phyloP scores from a whole-genome alignment of 2,329 filamentous ascomycete species.

The Diaporthe batatas region DNA sequence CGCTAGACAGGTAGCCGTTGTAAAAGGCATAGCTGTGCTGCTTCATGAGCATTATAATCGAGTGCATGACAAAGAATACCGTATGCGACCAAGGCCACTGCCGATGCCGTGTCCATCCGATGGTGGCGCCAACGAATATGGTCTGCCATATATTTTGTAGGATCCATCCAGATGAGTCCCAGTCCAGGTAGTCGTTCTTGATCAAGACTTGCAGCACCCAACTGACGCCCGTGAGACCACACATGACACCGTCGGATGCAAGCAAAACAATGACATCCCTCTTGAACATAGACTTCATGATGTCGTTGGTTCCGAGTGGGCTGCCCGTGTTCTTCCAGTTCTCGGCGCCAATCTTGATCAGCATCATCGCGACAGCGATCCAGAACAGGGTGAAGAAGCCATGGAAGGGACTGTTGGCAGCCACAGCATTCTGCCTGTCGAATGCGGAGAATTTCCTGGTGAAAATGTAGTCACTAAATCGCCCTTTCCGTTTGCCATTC shows the following conservation, averaged over 20 bases:
- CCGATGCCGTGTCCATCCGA: constrained; percentile 76
- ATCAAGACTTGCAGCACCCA: constrained; percentile 75
- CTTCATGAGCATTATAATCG: constrained; percentile 85
- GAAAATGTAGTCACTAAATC: constrained; percentile 73
- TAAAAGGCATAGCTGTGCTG: constrained; percentile 85
- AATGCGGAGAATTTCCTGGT: constrained; percentile 81
- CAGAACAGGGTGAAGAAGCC: constrained; percentile 87
- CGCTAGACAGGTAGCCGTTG: constrained; percentile 78
- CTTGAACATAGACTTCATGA: constrained; percentile 75
- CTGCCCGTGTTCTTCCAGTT: constrained; percentile 79
- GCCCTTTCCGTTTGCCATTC: constrained; percentile 46
- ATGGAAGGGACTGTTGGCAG: constrained; percentile 78
- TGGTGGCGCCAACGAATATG: constrained; percentile 70
- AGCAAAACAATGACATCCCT: constrained; percentile 67
- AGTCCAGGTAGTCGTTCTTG: constrained; percentile 70
- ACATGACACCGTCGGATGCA: constrained; percentile 78
- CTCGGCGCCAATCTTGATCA: constrained; percentile 74
- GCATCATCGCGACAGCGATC: constrained; percentile 76
- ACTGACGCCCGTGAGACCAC: constrained; percentile 73
- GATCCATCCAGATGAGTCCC: constrained; percentile 79
- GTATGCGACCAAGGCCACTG: constrained; percentile 89
- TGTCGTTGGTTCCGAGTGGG: constrained; percentile 78
- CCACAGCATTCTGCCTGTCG: constrained; percentile 76
- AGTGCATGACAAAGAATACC: constrained; percentile 81
- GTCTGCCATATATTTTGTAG: constrained; percentile 82